Evolutionary conservation across 257 asterid genomes (phyloP), one percentile per base, ranked within the genome.

Genomic region (Penstemon eatonii): DNA sequence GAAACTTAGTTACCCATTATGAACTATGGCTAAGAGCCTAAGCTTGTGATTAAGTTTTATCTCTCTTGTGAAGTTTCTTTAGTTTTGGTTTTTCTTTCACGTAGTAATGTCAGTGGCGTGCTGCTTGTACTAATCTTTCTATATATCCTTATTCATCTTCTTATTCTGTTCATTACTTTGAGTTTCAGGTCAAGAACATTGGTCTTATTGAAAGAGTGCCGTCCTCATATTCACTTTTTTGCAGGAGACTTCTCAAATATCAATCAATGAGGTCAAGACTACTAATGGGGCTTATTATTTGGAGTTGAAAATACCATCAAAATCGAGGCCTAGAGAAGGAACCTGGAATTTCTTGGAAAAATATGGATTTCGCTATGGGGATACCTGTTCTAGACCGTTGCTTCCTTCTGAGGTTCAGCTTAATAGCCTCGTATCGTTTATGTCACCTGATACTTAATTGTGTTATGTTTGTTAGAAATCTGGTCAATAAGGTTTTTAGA

Each of bases 361-460:
- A 75, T 90, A 87, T 84, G 99, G 99, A 38, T 93, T 82, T 81
- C 89, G 85, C 67, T 85, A 87, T 68, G 91, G 96, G 70, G 65
- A 79, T 45, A 63, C 51, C 54, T 44, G 61, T 77, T 68, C 87
- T 69, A 85, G 99, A 52, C 79, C 96, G 4, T 75, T 93, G 83
- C 97, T 93, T 73, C 89, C 99, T 66, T 80, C 88, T 56, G 99
- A 93, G 97, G 99, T 93, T 72, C 51, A 70, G 42, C 69, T 75
- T 65, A 43, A 50, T 56, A 62, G 11, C 47, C 50, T 55, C 43
- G n/a, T n/a, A n/a, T n/a, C n/a, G 18, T 58, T 62, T 63, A 10
- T 56, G 53, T 63, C 12, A 66, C 38, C 71, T 46, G 41, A 59
- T 63, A 19, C 49, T 70, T 63, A 36, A 53, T n/a, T 42, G 39